Evolutionary conservation across 495 filamentous ascomycete genomes (phyloP).

Genomic region (Neurospora hispaniola): DNA sequence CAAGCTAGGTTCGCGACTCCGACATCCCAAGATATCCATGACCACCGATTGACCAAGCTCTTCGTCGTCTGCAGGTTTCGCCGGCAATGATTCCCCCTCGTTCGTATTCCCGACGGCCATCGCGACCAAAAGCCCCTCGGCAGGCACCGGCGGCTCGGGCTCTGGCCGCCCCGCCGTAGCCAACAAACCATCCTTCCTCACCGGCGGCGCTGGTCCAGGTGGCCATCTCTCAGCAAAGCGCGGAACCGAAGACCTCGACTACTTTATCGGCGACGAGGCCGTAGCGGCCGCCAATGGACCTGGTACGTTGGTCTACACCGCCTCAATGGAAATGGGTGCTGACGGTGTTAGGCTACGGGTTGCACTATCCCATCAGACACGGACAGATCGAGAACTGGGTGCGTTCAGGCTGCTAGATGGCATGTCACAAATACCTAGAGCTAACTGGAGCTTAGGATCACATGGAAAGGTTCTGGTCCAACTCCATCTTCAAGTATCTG

Average conservation of each 20-base stretch:
- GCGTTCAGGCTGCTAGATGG: slow-evolving; percentile 10
- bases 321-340: slow-evolving; percentile 1
- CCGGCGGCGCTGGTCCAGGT: slow-evolving; percentile 71
- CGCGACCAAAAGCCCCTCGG: slow-evolving; percentile 74
- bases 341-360: slow-evolving; percentile 61
- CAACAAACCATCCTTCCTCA: slow-evolving; percentile 89
- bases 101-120: slow-evolving; percentile 99
- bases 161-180: slow-evolving; percentile 81
- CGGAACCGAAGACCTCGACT: slow-evolving; percentile 94
- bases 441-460: slow-evolving; percentile 55
- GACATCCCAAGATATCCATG: background rate
- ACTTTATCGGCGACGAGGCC: slow-evolving; percentile 97
- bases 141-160: slow-evolving; percentile 60
- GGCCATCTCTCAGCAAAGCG: slow-evolving; percentile 84
- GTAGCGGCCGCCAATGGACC: slow-evolving; percentile 73
- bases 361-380: slow-evolving; percentile 95
- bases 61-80: slow-evolving; percentile 59
- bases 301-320: slow-evolving; percentile 36
- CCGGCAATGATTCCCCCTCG: slow-evolving; percentile 96
- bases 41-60: slow-evolving; percentile 2
- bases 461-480: slow-evolving; percentile 99
- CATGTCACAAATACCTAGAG: background rate
- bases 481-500: slow-evolving; percentile 99
- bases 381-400: slow-evolving; percentile 99
- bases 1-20: slow-evolving; percentile 66